phyloP scores from a whole-genome alignment of 768 basidiomycete species.

The Phlebiopsis gigantea region DNA sequence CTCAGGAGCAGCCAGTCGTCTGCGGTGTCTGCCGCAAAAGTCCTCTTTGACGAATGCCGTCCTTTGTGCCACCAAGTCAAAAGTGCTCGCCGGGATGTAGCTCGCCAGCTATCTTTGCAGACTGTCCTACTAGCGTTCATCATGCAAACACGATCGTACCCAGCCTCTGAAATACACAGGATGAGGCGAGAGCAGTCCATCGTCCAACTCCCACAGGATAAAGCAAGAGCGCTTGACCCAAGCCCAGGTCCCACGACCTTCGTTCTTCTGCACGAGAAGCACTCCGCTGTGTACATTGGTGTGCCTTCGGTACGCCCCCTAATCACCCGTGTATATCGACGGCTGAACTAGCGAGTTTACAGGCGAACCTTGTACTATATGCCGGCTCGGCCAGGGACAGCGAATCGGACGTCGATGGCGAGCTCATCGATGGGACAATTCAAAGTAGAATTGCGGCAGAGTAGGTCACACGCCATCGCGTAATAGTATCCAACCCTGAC shows the following conservation, averaged over 20 bases:
- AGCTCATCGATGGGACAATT: background rate
- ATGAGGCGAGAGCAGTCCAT: background rate
- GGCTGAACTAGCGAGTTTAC: background rate
- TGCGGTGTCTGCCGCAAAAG: background rate
- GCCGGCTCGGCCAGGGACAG: background rate
- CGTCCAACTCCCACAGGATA: background rate
- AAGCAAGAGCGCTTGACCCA: too few relatives aligned
- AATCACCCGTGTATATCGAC: background rate
- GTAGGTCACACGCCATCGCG: background rate
- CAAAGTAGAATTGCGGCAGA: background rate
- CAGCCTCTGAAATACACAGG: background rate
- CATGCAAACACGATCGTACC: background rate
- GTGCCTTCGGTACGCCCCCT: background rate
- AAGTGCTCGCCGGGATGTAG: background rate
- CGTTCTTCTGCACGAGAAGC: background rate
- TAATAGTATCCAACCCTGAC: background rate
- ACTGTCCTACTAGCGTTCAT: too few relatives aligned
- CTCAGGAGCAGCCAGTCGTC: background rate
- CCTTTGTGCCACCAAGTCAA: background rate
- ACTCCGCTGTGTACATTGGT: background rate
- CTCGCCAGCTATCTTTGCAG: background rate
- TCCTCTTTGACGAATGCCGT: background rate
- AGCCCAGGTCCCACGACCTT: background rate
- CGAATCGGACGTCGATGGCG: background rate
- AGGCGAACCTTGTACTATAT: background rate